These are phyloP conservation scores for Ascoidea asiatica DNA, from an alignment of 805 yeast genomes.

Conservation along the genomic window DNA sequence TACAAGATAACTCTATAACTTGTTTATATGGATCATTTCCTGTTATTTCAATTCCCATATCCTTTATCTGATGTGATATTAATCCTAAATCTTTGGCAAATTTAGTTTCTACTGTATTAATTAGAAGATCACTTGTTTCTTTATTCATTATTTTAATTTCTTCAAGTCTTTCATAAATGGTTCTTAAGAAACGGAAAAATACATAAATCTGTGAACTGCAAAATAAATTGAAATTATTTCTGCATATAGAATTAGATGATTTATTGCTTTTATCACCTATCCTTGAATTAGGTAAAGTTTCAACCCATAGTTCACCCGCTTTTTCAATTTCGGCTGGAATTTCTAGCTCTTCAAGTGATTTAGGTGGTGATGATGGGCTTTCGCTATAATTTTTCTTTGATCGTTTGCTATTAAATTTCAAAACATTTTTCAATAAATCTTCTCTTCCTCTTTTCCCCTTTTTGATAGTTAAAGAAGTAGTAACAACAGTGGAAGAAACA, in stretches of 20 bases:
- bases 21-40: constrained; percentile 33
- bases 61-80: constrained; percentile 52
- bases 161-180: constrained; percentile 48
- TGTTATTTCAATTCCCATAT: constrained; percentile 43
- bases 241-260: constrained; percentile 9
- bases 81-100: constrained; percentile 67
- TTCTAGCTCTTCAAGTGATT: constrained; percentile 1
- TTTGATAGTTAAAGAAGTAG: constrained; percentile 6
- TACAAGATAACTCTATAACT: constrained; percentile 47
- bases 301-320: constrained; percentile 38
- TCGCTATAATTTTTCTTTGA: constrained; percentile 10
- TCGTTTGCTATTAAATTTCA: constrained; percentile 24
- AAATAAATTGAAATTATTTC: constrained; percentile 41
- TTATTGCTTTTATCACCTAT: too few species aligned
- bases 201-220: constrained; percentile 66
- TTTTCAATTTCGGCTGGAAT: constrained; percentile 10
- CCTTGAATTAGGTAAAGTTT: constrained; percentile 19
- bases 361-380: not conserved
- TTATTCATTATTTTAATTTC: constrained; percentile 50
- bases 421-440: constrained; percentile 37
- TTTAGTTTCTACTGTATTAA: constrained; percentile 33
- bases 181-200: constrained; percentile 58
- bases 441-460: constrained; percentile 28
- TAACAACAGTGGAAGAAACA: constrained; percentile 15
- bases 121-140: constrained; percentile 41